Evolutionary conservation across 169 alveolate species (phyloP).

Genomic region (Plasmodium gonderi): DNA sequence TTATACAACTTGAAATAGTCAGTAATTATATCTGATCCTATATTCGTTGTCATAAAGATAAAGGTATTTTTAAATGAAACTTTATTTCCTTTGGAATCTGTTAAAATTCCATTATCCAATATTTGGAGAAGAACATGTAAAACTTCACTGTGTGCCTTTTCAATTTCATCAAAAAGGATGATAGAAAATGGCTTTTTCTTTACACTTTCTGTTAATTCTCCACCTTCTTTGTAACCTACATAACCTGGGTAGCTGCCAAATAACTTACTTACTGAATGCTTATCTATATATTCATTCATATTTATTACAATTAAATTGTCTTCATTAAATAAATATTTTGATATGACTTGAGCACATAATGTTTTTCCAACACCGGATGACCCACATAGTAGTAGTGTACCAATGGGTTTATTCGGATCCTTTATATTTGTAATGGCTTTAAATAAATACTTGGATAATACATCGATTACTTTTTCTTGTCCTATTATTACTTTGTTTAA

Average conservation of each 20-base stretch:
- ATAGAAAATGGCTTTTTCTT: conserved; percentile 87
- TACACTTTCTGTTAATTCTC: conserved; percentile 90
- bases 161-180: conserved; percentile 91
- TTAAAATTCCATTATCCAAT: conserved; percentile 88
- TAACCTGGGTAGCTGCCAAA: conserved; percentile 94
- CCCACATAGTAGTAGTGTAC: conserved; percentile 90
- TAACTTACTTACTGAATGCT: conserved; percentile 90
- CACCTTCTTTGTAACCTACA: conserved; percentile 92
- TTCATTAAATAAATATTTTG: conserved; percentile 86
- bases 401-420: conserved; percentile 91
- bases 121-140: conserved; percentile 86
- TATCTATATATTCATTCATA: conserved; percentile 93
- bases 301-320: conserved; percentile 88
- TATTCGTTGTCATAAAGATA: conserved; percentile 90
- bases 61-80: conserved; percentile 90
- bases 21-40: conserved; percentile 84
- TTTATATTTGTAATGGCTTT: conserved; percentile 87
- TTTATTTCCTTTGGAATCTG: conserved; percentile 88
- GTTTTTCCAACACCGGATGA: conserved; percentile 93
- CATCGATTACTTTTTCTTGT: conserved; percentile 69
- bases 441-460: conserved; percentile 78
- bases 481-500: conserved; percentile 74
- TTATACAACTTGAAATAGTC: conserved; percentile 70
- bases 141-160: conserved; percentile 91
- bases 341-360: conserved; percentile 90